phyloP scores from a whole-genome alignment of 2,329 filamentous ascomycete genomes.

The Paraconiothyrium sp. region DNA sequence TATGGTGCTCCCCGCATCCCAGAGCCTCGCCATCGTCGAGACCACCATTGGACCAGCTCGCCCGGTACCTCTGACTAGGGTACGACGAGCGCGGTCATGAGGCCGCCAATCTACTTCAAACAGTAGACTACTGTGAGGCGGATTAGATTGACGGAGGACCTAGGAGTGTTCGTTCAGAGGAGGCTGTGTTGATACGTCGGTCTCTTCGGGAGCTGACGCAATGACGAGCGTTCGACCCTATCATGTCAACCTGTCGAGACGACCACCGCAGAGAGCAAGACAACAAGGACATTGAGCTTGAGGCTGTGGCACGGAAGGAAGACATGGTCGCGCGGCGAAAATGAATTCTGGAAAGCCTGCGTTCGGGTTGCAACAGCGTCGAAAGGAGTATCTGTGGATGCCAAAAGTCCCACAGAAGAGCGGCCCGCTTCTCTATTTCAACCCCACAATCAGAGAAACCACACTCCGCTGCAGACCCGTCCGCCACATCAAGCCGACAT shows the following conservation, averaged over 20 bases:
- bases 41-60: not conserved
- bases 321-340: not conserved
- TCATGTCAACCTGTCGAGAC: not conserved
- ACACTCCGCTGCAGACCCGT: not conserved
- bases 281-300: not conserved
- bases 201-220: not conserved
- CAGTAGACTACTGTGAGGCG: conserved; percentile 1
- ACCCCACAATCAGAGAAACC: not conserved
- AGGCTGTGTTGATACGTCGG: not conserved
- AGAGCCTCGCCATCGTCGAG: not conserved
- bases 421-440: not conserved
- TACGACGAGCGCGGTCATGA: not conserved
- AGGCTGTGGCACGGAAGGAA: not conserved
- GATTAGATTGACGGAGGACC: not conserved
- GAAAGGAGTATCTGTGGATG: not conserved
- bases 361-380: not conserved
- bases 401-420: not conserved
- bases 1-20: not conserved
- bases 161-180: not conserved
- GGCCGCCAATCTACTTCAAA: not conserved
- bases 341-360: not conserved
- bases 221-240: not conserved
- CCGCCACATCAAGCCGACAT: not conserved
- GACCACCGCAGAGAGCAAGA: not conserved
- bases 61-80: not conserved